Evolutionary conservation across 129 eudicot genomes (phyloP), one percentile per base, ranked within the genome.

Genomic region (Silybum marianum): DNA sequence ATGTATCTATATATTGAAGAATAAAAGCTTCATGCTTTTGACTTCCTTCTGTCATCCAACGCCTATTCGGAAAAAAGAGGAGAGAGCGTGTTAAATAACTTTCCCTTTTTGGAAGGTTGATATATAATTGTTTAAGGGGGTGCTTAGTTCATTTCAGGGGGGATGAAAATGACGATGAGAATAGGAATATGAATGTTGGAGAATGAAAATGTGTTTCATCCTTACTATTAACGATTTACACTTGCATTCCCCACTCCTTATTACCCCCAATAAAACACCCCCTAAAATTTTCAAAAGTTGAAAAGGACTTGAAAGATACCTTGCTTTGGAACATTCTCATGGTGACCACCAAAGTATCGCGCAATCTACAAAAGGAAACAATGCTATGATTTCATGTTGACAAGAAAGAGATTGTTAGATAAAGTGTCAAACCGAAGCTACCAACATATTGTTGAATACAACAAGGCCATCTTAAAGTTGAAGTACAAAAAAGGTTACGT

Each of bases 291-390:
- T 48, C 19, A 48, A 14, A 13, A 14, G 19, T 48, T 48, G 60
- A n/a, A n/a, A n/a, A 48, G 86, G 81, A 74, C 78, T 72, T 62
- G 62, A 71, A 72, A 67, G 23, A 75, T 93, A 95, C 99, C 99
- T 93, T 95, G 93, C 85, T 93, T 83, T 88, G 97, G 82, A 95
- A 93, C 90, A 91, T 89, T 86, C 99, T 88, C 89, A 95, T 91
- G 46, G 98, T 95, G 88, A 95, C 85, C 75, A 95, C 99, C 38
- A 95, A 65, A 18, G 89, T 87, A 86, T 95, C 97, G 34, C 99
- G 95, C 92, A 85, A 74, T 87, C 99, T 95, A 84, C 88, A 81
- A 22, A 69, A 71, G 58, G 12, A 44, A 74, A 44, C 12, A 40
- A 78, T 39, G 34, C 69, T 23, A 73, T 40, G 25, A 62, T 26